phyloP scores from a whole-genome alignment of 139 green algal genomes.

The Auxenochlorella protothecoides region DNA sequence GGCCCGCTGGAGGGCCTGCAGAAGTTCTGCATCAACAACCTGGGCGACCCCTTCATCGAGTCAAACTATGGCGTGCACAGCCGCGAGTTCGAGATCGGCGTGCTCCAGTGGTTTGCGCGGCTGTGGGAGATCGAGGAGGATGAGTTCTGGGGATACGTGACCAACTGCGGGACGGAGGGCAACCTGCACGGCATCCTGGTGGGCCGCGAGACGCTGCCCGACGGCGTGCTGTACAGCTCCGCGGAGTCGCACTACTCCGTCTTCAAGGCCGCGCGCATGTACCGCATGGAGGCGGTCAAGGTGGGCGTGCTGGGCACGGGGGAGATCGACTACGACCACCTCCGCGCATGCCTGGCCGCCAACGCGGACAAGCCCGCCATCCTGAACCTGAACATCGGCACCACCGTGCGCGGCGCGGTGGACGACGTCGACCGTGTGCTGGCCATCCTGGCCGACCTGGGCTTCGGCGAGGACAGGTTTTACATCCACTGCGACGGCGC shows the following conservation, averaged over 20 bases:
- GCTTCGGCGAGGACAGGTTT: constrained; percentile 84
- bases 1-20: constrained; percentile 70
- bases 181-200: constrained; percentile 96
- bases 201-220: constrained; percentile 74
- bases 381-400: constrained; percentile 97
- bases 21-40: constrained; percentile 95
- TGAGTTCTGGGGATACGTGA: constrained; percentile 98
- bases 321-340: constrained; percentile 89
- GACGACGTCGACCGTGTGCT: constrained; percentile 72
- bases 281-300: constrained; percentile 86
- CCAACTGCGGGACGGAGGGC: constrained; percentile 95
- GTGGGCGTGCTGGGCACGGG: constrained; percentile 64
- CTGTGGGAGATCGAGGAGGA: constrained; percentile 89
- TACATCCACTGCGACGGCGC: constrained; percentile 98
- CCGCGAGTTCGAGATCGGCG: constrained; percentile 79
- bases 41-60: constrained; percentile 95
- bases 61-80: constrained; percentile 95
- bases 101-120: constrained; percentile 94
- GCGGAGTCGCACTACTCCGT: constrained; percentile 93
- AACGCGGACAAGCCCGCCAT: constrained; percentile 78
- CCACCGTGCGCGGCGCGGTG: constrained; percentile 83
- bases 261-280: constrained; percentile 93
- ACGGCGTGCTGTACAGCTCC: constrained; percentile 83
- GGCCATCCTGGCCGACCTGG: constrained; percentile 56
- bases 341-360: constrained; percentile 38